phyloP scores from a whole-genome alignment of 2,329 filamentous ascomycete genomes.

The Colletotrichum filicis region DNA sequence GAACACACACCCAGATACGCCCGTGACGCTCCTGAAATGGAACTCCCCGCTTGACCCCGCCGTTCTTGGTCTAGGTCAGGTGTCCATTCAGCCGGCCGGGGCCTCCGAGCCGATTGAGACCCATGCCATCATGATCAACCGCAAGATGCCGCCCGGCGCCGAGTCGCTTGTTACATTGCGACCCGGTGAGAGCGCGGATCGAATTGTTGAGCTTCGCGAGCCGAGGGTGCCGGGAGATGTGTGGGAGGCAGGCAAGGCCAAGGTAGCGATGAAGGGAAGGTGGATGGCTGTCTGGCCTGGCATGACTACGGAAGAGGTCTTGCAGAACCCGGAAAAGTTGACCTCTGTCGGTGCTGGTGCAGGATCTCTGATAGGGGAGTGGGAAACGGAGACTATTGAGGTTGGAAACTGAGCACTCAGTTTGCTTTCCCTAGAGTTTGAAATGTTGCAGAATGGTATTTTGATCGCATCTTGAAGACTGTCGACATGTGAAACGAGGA shows the following conservation, averaged over 20 bases:
- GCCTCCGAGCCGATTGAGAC: conserved; percentile 47
- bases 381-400: background rate
- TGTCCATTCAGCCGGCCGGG: conserved; percentile 50
- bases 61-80: conserved; percentile 52
- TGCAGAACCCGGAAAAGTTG: background rate
- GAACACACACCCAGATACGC: conserved; percentile 47
- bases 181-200: background rate
- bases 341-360: background rate
- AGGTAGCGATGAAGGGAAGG: background rate
- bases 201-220: background rate
- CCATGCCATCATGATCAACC: conserved; percentile 50
- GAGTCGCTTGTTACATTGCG: conserved; percentile 48
- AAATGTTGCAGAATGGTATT: too few relatives aligned
- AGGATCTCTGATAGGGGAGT: background rate
- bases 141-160: conserved; percentile 52
- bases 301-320: background rate
- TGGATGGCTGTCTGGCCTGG: background rate
- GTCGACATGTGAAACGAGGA: too few relatives aligned
- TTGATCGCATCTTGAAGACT: too few relatives aligned
- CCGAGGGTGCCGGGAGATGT: background rate
- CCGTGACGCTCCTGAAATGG: conserved; percentile 55
- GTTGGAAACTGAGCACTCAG: background rate
- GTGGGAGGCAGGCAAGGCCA: background rate
- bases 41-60: conserved; percentile 55
- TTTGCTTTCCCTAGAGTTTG: too few relatives aligned